These are phyloP conservation scores for Paracorniculantispora psalliotae DNA, from an alignment of 2,329 filamentous ascomycete genomes.

Conservation along the genomic window DNA sequence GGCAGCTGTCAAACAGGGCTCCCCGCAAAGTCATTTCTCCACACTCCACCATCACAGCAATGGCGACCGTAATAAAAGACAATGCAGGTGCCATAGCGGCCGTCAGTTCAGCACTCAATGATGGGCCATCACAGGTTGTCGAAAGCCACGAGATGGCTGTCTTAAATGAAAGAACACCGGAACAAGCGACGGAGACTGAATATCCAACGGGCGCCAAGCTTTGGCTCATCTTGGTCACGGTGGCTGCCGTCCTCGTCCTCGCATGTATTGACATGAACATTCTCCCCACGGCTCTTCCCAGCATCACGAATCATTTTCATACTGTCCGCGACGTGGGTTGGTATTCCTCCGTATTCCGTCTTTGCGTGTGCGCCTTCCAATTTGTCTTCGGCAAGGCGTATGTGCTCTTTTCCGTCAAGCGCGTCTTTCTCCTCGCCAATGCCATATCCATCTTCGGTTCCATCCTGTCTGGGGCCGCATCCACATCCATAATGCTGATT, in stretches of 20 bases:
- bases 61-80: not conserved
- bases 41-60: not conserved
- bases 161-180: not conserved
- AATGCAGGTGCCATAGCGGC: not conserved
- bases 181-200: not conserved
- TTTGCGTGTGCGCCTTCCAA: constrained; percentile 26
- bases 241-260: constrained; percentile 11
- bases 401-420: constrained; percentile 38
- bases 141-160: not conserved
- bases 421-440: constrained; percentile 34
- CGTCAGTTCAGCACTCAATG: not conserved
- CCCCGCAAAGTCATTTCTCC: not conserved
- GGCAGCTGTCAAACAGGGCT: not conserved
- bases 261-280: constrained; percentile 22
- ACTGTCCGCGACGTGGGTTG: constrained; percentile 21
- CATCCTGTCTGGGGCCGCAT: constrained; percentile 39
- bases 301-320: constrained; percentile 22
- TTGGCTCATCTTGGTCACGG: not conserved
- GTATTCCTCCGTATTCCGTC: constrained; percentile 25
- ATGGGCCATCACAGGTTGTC: not conserved
- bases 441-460: constrained; percentile 40
- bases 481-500: constrained; percentile 37
- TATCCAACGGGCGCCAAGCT: constrained; percentile 6
- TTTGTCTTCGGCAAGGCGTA: constrained; percentile 25
- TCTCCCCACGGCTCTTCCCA: constrained; percentile 17